Evolutionary conservation across 805 yeast genomes (phyloP).

Genomic region (Metschnikowia lachancei): DNA sequence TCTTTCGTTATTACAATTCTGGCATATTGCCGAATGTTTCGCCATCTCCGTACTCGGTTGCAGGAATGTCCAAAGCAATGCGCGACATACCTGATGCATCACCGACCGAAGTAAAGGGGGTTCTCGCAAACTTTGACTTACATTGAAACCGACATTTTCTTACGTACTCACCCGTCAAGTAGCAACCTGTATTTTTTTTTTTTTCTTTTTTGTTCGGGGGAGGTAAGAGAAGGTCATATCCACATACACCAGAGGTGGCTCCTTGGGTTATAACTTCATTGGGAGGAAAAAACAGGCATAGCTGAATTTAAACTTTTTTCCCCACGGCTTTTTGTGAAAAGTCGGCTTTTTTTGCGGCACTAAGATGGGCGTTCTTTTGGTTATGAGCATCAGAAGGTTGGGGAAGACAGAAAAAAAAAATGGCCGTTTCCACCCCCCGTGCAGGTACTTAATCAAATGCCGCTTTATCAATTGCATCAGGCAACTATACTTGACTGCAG

Average conservation of each 20-base stretch:
- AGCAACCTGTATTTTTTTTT: too few relatives aligned
- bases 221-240: too few relatives aligned
- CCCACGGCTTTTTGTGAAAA: too few relatives aligned
- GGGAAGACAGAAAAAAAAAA: background rate
- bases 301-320: too few relatives aligned
- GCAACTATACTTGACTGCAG: background rate
- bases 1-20: background rate
- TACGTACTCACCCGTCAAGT: background rate
- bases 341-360: background rate
- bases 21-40: background rate
- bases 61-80: background rate
- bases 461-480: slow-evolving; percentile 9
- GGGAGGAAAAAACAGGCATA: too few relatives aligned
- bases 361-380: background rate
- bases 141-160: too few relatives aligned
- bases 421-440: background rate
- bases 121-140: background rate
- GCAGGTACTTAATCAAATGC: slow-evolving; percentile 5
- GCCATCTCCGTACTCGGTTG: slow-evolving; percentile 9
- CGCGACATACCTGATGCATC: slow-evolving; percentile 10
- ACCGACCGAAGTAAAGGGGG: background rate
- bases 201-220: too few relatives aligned
- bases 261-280: too few relatives aligned
- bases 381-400: background rate
- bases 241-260: too few relatives aligned